Base-by-base conservation (phyloP, 768 basidiomycete species). In the Rubroboletus satanas region DNA sequence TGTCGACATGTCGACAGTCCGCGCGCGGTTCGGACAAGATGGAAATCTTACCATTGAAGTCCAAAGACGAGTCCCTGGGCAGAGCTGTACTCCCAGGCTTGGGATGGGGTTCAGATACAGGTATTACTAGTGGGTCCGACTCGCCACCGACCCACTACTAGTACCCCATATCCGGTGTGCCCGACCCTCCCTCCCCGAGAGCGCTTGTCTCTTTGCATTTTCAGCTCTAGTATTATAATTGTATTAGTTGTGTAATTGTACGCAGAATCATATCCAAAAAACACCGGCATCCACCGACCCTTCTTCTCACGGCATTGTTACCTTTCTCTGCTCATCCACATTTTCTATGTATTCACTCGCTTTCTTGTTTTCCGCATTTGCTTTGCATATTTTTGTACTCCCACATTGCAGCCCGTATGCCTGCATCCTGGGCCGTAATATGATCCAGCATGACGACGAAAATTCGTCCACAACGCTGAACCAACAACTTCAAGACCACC, bases 1-100 rank as follows among this genome's bases (percentile, higher is more conserved):
- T 55, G 75, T 81, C 50, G 79, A 84, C 64, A 78, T 83, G 77
- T 60, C 73, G 7, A 72, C 74, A 12, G 75, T 82, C 28, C 77
- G 79, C 31, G 83, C 81, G 8, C 76, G 73, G 42, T 77, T 83
- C 45, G 77, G 74, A 44, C 66, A 69, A 7, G 71, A 74, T 31
- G 79, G 79, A 9, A 75, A 73, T 33, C 69, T 83, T n/a, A 71
- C 72, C 43, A 76, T 83, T 21, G 74, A 77, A 48, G 78, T 82
- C 12, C 69, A 73, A 49, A 57, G 70, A 49, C 64, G 65, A 38
- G 5, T 14, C 15, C 56, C 58, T 4, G 71, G 65, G 49, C 71
- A 70, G 54, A 55, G 38, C 45, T 71, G 59, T 63, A 56, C 55
- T 15, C 56, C 57, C 29, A 55, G 55, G 29, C 38, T 63, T 18